These are phyloP conservation scores for Vaccinium vitisidaea DNA, from an alignment of 148 eudicot species.

Conservation along the genomic window DNA sequence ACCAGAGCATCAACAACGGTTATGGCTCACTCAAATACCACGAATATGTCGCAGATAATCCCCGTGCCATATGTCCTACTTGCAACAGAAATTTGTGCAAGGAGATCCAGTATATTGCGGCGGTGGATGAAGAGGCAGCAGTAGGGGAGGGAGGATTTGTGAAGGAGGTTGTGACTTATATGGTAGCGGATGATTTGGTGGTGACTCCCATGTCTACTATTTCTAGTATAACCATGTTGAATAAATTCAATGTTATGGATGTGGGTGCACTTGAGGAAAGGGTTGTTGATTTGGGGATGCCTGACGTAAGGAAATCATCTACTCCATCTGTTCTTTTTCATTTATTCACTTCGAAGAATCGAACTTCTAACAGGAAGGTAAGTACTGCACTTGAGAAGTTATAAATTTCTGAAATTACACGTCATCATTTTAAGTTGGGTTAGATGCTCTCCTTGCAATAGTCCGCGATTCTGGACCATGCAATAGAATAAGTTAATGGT, in stretches of 20 bases:
- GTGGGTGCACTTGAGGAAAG: neutral
- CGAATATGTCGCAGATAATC: neutral
- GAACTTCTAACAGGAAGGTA: too few relatives aligned
- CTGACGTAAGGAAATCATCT: too few relatives aligned
- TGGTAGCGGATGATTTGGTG: slow-evolving; percentile 18
- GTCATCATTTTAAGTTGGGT: too few relatives aligned
- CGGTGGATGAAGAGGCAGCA: neutral
- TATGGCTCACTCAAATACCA: neutral
- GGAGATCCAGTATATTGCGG: neutral
- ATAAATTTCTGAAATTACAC: too few relatives aligned
- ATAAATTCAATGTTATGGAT: neutral
- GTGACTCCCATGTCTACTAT: slow-evolving; percentile 29
- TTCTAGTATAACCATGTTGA: neutral
- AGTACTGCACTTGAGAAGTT: too few relatives aligned
- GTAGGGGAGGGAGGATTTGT: neutral
- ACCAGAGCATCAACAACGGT: neutral
- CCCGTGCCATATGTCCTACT: neutral
- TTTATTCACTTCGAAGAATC: neutral
- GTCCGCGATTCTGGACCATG: too few relatives aligned
- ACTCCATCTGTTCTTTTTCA: too few relatives aligned
- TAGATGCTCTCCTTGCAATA: too few relatives aligned
- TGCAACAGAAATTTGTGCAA: neutral
- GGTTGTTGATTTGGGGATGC: neutral
- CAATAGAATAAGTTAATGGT: too few relatives aligned
- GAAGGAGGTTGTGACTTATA: too few relatives aligned